phyloP scores from a whole-genome alignment of 352 stramenopile genomes.

The Phytopythium delawarense region DNA sequence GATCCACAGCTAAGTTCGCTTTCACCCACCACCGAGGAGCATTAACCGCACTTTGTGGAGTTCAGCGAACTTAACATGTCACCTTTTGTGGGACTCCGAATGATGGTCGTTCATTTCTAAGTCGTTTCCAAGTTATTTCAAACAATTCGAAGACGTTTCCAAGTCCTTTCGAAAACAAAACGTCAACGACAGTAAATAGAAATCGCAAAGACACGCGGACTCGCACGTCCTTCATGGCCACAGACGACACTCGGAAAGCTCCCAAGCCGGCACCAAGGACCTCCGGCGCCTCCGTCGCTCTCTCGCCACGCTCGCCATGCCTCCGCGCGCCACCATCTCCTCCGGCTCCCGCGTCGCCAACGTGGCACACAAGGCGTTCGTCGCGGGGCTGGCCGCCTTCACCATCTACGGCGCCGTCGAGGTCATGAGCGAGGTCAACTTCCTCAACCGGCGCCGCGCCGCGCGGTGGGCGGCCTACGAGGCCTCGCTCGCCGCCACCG shows the following conservation, averaged over 20 bases:
- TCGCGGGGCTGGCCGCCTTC: slow-evolving; percentile 64
- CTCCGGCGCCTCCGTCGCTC: neutral
- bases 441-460: slow-evolving; percentile 79
- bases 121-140: too few species aligned
- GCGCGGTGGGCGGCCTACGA: slow-evolving; percentile 39
- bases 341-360: slow-evolving; percentile 49
- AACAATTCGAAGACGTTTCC: too few species aligned
- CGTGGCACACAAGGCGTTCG: slow-evolving; percentile 79
- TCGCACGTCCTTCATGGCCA: neutral
- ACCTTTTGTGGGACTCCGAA: too few species aligned
- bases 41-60: neutral
- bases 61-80: slow-evolving; percentile 14
- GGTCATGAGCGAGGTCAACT: slow-evolving; percentile 72
- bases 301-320: slow-evolving; percentile 9
- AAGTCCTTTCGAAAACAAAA: too few species aligned
- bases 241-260: neutral
- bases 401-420: slow-evolving; percentile 67
- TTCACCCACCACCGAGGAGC: slow-evolving; percentile 4
- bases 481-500: slow-evolving; percentile 8
- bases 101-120: too few species aligned
- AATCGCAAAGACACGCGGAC: slow-evolving; percentile 5
- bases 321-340: slow-evolving; percentile 9
- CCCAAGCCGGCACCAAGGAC: neutral
- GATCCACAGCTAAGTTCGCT: neutral
- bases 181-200: too few species aligned